These are phyloP conservation scores for Vigna mungo DNA, from an alignment of 306 rosid species.

Conservation along the genomic window DNA sequence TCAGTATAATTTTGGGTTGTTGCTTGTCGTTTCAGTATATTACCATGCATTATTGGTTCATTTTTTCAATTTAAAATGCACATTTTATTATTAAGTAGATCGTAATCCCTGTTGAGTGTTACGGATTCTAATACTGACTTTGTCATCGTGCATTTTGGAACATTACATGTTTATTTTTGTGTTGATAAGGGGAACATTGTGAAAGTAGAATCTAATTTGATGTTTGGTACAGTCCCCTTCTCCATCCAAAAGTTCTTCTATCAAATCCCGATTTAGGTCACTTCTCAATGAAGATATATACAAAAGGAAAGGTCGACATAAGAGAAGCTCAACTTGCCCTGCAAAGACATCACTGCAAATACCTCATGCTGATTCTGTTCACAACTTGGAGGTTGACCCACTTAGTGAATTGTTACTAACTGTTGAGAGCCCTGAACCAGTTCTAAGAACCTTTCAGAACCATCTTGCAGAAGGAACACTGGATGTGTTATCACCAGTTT, in stretches of 20 bases:
- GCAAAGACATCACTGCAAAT: conserved; percentile 44
- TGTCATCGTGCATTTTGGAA: not conserved
- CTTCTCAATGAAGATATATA: conserved; percentile 57
- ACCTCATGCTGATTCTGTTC: conserved; percentile 43
- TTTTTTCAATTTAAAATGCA: not conserved
- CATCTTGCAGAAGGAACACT: conserved; percentile 37
- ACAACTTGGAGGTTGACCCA: conserved; percentile 49
- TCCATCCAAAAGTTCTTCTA: conserved; percentile 51
- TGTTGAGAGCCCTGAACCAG: conserved; percentile 42
- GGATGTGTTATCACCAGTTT: conserved; percentile 36
- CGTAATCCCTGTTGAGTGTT: not conserved
- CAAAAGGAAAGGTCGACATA: conserved; percentile 54
- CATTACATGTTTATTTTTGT: not conserved
- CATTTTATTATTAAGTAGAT: not conserved
- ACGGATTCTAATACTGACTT: not conserved
- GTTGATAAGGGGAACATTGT: not conserved
- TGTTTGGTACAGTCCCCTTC: conserved; percentile 34
- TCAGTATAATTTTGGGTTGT: not conserved
- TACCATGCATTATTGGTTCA: not conserved
- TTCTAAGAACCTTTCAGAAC: conserved; percentile 40
- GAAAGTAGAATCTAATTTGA: conserved; percentile 35
- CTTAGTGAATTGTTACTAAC: conserved; percentile 41
- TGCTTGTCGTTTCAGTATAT: not conserved
- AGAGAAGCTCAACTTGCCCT: conserved; percentile 67
- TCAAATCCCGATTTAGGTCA: conserved; percentile 61